Conservation (phyloP, 2,329 filamentous ascomycete genomes). For the Pseudofabraea citricarpa region DNA sequence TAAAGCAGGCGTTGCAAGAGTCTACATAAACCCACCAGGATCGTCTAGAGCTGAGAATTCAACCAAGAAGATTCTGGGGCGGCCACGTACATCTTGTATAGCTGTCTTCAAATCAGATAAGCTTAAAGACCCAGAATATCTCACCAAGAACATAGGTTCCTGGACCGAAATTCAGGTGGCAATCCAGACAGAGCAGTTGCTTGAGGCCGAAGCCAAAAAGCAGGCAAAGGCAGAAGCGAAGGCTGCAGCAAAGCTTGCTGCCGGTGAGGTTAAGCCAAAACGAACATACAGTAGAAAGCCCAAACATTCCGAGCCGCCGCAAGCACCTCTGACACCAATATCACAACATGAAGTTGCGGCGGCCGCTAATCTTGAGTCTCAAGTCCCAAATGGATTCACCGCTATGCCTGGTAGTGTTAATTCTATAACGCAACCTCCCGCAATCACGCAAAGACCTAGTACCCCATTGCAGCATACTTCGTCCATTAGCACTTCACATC, state of each 20-base stretch:
- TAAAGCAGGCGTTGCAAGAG: not conserved
- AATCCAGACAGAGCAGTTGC: conserved; percentile 4
- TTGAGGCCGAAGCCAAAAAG: conserved; percentile 2
- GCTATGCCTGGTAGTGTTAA: too few relatives aligned
- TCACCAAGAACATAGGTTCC: conserved; percentile 10
- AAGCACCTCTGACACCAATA: too few relatives aligned
- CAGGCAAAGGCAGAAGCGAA: not conserved
- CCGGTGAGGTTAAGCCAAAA: too few relatives aligned
- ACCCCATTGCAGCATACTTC: too few relatives aligned
- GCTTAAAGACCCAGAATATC: conserved; percentile 17
- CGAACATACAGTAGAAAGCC: too few relatives aligned
- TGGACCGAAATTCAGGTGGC: conserved; percentile 4
- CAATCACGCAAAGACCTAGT: too few relatives aligned
- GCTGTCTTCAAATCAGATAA: conserved; percentile 25
- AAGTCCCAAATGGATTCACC: too few relatives aligned
- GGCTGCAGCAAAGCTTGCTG: not conserved
- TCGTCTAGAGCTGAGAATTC: not conserved
- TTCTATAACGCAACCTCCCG: too few relatives aligned
- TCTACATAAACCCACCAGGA: not conserved
- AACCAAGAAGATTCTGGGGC: conserved; percentile 16
- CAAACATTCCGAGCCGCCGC: too few relatives aligned
- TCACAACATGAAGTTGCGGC: too few relatives aligned
- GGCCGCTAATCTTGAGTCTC: too few relatives aligned
- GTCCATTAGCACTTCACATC: too few relatives aligned
- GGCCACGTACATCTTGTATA: conserved; percentile 27